Evolutionary conservation across 345 rosid species (phyloP).

Genomic region (Gossypium anomalum): DNA sequence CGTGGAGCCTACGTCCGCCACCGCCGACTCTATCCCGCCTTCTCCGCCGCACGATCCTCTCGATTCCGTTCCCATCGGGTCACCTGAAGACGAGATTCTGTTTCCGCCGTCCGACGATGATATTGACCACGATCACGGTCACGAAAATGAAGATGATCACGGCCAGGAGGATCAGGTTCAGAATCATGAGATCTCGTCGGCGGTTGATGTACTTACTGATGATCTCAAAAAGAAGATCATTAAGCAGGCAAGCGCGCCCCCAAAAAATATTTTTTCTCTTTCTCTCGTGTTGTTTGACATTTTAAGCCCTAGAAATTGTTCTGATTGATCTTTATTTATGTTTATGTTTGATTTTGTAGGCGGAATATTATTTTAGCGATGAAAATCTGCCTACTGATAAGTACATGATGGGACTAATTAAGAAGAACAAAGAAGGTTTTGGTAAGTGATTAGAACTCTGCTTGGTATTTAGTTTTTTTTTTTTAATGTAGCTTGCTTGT

Average conservation of each 20-base stretch:
- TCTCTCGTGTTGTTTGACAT: neutral
- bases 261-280: neutral
- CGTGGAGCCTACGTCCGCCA: conserved; percentile 23
- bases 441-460: conserved; percentile 39
- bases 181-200: conserved; percentile 19
- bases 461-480: neutral
- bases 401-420: conserved; percentile 54
- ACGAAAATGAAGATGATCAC: conserved; percentile 8
- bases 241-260: conserved; percentile 39
- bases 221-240: conserved; percentile 59
- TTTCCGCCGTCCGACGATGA: conserved; percentile 43
- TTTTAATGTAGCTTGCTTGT: neutral
- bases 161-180: conserved; percentile 30
- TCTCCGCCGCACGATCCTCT: conserved; percentile 23
- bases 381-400: conserved; percentile 83
- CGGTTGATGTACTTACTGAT: conserved; percentile 30
- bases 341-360: conserved; percentile 40
- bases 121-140: conserved; percentile 18
- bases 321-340: neutral
- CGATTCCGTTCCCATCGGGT: conserved; percentile 31
- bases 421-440: conserved; percentile 73
- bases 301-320: neutral
- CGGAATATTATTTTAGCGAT: conserved; percentile 86
- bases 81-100: conserved; percentile 29
- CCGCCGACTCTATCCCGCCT: conserved; percentile 14